Evolutionary conservation across 78 protist species (phyloP), one percentile per base, ranked within the genome.

Genomic region (Dictyostelium purpureum): DNA sequence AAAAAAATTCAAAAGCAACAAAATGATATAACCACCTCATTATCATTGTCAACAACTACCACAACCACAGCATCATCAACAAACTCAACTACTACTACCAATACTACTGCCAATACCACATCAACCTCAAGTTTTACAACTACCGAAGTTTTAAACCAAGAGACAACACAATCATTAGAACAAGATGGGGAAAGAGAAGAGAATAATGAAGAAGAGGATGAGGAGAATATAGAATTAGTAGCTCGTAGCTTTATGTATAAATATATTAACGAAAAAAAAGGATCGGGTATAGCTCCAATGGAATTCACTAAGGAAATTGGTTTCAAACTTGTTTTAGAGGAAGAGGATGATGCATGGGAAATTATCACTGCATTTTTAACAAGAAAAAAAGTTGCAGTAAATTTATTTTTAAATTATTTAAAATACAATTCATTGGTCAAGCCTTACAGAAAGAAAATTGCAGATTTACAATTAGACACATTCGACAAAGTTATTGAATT

Each of bases 291-390:
- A 11, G 75, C 71, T 85, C 92, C 92, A 73, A 40, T 43, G 11
- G 56, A 73, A 24, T 85, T 85, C 73, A 85, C 92, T 1, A 85
- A 73, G 45, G 92, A 85, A 24, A 26, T 85, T 18, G 92, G 92
- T 24, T 85, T 85, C 59, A 85, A 56, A 73, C 73, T 85, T 31
- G 76, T 59, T n/a, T 56, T 85, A 6, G 92, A 85, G 21, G 51
- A 57, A 12, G 75, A 85, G 5, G 92, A 85, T 73, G 92, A 85
- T 47, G 57, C 63, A 33, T 85, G 92, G 92, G 59, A 49, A 26
- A 54, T 82, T 6, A 82, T 82, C 16, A 85, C 74, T 24, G 69
- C 83, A 42, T 85, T 67, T 73, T 73, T 85, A 45, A 85, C 92
- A 31, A 85, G 71, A 24, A 85, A 61, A 61, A 85, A 59, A 45